A percentile compares a stretch with the other conserved stretches of the same genome.
phyloP scores from a whole-genome alignment of 192 early-diverging fungal genomes.

The Coemansia reversa region DNA sequence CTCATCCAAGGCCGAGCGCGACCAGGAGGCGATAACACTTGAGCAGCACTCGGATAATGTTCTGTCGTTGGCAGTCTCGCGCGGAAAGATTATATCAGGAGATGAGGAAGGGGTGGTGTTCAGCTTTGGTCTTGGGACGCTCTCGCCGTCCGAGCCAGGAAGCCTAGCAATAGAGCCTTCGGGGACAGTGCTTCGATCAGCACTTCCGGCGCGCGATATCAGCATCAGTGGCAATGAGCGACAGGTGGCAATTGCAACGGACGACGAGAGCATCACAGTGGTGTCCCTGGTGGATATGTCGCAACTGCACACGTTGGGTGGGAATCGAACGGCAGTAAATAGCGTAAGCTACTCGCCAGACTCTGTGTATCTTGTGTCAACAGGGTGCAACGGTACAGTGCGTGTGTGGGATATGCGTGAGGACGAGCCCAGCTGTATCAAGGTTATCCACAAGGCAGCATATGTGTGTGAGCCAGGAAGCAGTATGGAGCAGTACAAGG shows the following conservation, averaged over 20 bases:
- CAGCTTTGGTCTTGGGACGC: constrained; percentile 28
- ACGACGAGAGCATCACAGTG: constrained; percentile 41
- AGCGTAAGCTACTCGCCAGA: constrained; percentile 43
- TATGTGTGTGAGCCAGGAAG: constrained; percentile 51
- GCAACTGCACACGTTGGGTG: constrained; percentile 33
- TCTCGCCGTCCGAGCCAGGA: constrained; percentile 6
- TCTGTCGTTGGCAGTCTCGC: constrained; percentile 29
- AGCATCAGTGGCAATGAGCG: constrained; percentile 42
- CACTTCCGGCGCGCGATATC: constrained; percentile 48
- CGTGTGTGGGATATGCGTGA: constrained; percentile 64
- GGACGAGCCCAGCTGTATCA: constrained; percentile 45
- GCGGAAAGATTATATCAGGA: constrained; percentile 35
- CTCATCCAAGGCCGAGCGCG: constrained; percentile 23
- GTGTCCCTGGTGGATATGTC: constrained; percentile 48
- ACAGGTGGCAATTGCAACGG: constrained; percentile 48
- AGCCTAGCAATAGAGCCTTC: constrained; percentile 24
- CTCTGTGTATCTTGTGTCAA: constrained; percentile 45
- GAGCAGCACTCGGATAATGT: constrained; percentile 50
- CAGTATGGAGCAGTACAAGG: constrained; percentile 39
- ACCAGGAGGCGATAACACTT: constrained; percentile 47
- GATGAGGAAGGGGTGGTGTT: constrained; percentile 46
- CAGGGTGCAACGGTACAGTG: constrained; percentile 62
- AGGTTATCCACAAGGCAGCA: constrained; percentile 35
- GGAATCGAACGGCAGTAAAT: constrained; percentile 37
- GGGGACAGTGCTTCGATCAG: constrained; percentile 42